These are phyloP conservation scores for Candida tropicalis DNA, from an alignment of 1,139 yeast genomes.

Conservation along the genomic window DNA sequence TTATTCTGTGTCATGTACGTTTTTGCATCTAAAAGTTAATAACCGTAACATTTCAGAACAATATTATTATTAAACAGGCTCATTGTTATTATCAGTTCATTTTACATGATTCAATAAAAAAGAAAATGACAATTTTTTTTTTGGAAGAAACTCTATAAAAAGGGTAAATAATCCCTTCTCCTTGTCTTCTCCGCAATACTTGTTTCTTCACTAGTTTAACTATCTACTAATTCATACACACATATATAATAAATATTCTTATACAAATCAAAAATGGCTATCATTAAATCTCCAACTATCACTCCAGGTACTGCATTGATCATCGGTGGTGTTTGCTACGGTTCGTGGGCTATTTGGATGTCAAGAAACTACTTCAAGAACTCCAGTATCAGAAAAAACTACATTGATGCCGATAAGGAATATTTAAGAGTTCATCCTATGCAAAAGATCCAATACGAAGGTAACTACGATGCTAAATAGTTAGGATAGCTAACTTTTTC, in stretches of 20 bases:
- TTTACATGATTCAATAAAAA: not conserved
- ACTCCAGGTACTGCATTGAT: slow-evolving; percentile 35
- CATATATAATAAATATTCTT: not conserved
- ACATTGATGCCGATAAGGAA: slow-evolving; percentile 31
- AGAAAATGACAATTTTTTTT: not conserved
- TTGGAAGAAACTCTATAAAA: slow-evolving; percentile 1
- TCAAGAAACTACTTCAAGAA: slow-evolving; percentile 33
- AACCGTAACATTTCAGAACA: not conserved
- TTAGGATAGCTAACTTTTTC: too few relatives aligned
- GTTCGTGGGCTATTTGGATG: slow-evolving; percentile 40
- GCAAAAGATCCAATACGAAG: slow-evolving; percentile 19
- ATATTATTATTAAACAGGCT: not conserved
- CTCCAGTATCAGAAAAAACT: slow-evolving; percentile 34
- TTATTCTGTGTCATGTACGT: slow-evolving; percentile 1
- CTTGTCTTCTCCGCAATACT: not conserved
- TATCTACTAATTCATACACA: too few relatives aligned
- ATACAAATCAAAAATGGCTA: slow-evolving; percentile 8
- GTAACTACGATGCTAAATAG: slow-evolving; percentile 10
- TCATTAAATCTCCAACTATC: slow-evolving; percentile 10
- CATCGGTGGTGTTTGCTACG: slow-evolving; percentile 39
- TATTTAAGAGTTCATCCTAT: slow-evolving; percentile 32
- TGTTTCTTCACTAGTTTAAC: not conserved
- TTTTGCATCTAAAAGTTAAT: slow-evolving; percentile 2
- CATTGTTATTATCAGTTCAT: not conserved
- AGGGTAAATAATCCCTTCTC: not conserved